Conservation (phyloP, 352 stramenopile genomes). For the Blastocystis sp. region DNA sequence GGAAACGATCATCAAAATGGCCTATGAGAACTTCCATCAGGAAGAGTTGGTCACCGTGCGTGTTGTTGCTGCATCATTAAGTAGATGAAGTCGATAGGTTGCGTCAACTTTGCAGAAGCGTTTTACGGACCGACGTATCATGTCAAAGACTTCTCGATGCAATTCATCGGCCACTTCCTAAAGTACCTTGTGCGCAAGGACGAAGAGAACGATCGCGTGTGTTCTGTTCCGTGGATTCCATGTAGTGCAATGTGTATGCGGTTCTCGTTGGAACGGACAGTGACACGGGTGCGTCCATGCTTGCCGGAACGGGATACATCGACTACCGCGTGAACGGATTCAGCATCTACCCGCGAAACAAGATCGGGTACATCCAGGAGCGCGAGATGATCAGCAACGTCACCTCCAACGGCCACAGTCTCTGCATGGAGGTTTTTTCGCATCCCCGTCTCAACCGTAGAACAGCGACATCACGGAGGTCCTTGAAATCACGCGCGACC, state of each 20-base stretch:
- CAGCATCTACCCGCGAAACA: constrained; percentile 7
- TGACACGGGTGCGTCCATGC: neutral
- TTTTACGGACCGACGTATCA: constrained; percentile 20
- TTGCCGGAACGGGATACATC: neutral
- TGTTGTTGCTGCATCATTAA: neutral
- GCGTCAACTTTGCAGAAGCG: neutral
- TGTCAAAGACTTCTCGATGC: constrained; percentile 20
- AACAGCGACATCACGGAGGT: constrained; percentile 4
- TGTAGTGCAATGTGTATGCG: neutral
- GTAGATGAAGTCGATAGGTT: neutral
- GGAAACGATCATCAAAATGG: neutral
- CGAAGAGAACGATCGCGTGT: neutral
- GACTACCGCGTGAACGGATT: constrained; percentile 28
- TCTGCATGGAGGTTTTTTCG: constrained; percentile 2
- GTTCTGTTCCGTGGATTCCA: neutral
- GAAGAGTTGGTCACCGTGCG: neutral
- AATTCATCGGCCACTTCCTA: constrained; percentile 3
- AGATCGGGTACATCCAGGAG: constrained; percentile 31
- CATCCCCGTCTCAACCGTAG: neutral
- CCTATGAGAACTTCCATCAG: neutral
- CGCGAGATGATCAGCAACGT: constrained; percentile 26
- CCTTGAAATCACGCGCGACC: neutral
- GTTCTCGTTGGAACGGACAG: constrained; percentile 9
- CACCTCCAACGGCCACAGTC: neutral
- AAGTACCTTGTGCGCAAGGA: constrained; percentile 4